phyloP scores from a whole-genome alignment of 2,329 filamentous ascomycete genomes.

The Fusarium begoniae region DNA sequence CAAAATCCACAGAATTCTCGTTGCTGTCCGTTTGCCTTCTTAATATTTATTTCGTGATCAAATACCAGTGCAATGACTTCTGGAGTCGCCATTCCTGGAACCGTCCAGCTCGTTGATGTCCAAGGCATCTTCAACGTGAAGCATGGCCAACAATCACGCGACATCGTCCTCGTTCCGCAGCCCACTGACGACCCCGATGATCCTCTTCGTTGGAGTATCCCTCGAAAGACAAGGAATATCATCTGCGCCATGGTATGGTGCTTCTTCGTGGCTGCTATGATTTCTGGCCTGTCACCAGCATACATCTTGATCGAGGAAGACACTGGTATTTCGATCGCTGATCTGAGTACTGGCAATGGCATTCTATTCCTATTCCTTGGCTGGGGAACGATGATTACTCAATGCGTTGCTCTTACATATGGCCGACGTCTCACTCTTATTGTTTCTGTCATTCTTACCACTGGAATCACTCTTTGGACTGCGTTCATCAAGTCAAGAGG shows the following conservation, averaged over 20 bases:
- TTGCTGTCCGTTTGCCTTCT: background rate
- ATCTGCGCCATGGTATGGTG: constrained; percentile 39
- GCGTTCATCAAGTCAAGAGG: constrained; percentile 30
- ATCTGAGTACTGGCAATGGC: constrained; percentile 21
- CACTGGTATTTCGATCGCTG: constrained; percentile 40
- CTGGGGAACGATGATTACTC: background rate
- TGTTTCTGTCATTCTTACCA: constrained; percentile 28
- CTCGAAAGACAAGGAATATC: constrained; percentile 36
- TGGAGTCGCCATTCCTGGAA: constrained; percentile 24
- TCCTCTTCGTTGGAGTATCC: constrained; percentile 32
- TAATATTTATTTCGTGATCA: background rate
- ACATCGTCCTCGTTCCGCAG: constrained; percentile 38
- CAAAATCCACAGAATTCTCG: background rate
- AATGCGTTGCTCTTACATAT: background rate
- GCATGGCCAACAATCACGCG: constrained; percentile 23
- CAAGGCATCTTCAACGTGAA: constrained; percentile 28
- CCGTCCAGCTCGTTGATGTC: constrained; percentile 34
- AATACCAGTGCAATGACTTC: background rate
- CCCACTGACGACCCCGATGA: constrained; percentile 39
- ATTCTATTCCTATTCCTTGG: background rate
- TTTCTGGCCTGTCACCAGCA: constrained; percentile 38
- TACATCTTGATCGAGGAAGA: constrained; percentile 38
- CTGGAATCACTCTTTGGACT: constrained; percentile 33
- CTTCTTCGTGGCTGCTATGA: constrained; percentile 38
- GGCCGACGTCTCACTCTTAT: background rate